Percentiles rank a stretch among this genome's conserved stretches.
Conservation (phyloP, 192 early-diverging fungal genomes). For the Physocladia obscura region DNA sequence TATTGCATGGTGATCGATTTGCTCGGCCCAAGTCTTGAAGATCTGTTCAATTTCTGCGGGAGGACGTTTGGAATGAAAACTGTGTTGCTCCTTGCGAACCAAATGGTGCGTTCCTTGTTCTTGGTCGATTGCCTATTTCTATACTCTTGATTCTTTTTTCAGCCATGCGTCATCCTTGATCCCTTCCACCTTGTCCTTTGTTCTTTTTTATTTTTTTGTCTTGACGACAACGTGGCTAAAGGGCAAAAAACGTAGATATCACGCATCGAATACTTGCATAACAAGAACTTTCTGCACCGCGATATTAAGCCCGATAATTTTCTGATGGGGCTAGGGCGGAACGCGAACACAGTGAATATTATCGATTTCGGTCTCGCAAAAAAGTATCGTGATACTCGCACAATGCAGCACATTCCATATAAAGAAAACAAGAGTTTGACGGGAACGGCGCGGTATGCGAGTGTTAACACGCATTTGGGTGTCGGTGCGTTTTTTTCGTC, state of each 20-base stretch:
- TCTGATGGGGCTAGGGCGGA: slow-evolving; percentile 74
- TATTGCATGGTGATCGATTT: slow-evolving; percentile 92
- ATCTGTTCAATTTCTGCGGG: slow-evolving; percentile 91
- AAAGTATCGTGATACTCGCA: slow-evolving; percentile 61
- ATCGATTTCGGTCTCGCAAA: slow-evolving; percentile 65
- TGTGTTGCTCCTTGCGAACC: slow-evolving; percentile 87
- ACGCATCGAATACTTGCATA: slow-evolving; percentile 89
- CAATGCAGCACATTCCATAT: slow-evolving; percentile 61
- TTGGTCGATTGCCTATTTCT: slow-evolving; percentile 4
- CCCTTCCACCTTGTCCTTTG: background rate
- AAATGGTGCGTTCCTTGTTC: slow-evolving; percentile 67
- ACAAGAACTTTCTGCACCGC: slow-evolving; percentile 91
- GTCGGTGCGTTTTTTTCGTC: background rate
- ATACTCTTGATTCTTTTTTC: slow-evolving; percentile 41
- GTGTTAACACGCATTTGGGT: slow-evolving; percentile 59
- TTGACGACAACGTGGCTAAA: too few species aligned
- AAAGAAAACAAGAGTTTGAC: slow-evolving; percentile 63
- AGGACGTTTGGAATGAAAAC: slow-evolving; percentile 89
- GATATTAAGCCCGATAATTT: slow-evolving; percentile 99
- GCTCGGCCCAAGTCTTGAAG: slow-evolving; percentile 88
- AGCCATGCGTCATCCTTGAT: slow-evolving; percentile 36
- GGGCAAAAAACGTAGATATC: too few species aligned
- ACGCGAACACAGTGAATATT: slow-evolving; percentile 50
- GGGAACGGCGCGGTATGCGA: slow-evolving; percentile 59
- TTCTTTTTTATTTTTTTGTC: too few species aligned